phyloP scores from a whole-genome alignment of 164 flowering plant genomes.

The Vitis labrusca region DNA sequence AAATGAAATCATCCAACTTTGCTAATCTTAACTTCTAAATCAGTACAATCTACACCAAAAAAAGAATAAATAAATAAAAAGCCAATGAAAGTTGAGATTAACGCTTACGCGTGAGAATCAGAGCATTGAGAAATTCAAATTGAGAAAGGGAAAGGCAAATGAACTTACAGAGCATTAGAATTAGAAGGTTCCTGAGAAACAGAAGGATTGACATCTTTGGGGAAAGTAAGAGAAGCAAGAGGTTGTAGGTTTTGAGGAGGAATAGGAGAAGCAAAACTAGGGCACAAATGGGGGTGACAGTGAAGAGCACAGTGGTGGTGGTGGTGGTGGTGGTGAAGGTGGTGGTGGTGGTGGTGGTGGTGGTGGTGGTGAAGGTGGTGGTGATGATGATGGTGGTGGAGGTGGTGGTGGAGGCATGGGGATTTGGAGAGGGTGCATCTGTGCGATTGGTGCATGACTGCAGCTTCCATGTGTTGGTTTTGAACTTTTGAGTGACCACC shows the following conservation, averaged over 20 bases:
- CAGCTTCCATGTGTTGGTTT: background rate
- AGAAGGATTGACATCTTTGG: background rate
- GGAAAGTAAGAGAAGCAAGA: background rate
- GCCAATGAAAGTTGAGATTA: too few species aligned
- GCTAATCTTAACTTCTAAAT: background rate
- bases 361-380: constrained; percentile 8
- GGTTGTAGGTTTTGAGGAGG: background rate
- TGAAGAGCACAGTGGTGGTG: constrained; percentile 4
- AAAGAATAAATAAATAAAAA: too few species aligned
- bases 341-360: constrained; percentile 10
- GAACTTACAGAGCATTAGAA: background rate
- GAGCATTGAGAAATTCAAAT: background rate
- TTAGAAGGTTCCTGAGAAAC: background rate
- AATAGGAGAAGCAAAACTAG: constrained; percentile 5
- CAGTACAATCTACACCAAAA: background rate
- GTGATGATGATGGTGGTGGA: constrained; percentile 2
- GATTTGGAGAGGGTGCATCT: background rate
- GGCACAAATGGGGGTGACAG: constrained; percentile 1
- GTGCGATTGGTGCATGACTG: constrained; percentile 2
- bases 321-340: constrained; percentile 1
- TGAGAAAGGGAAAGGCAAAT: background rate
- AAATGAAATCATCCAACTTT: too few species aligned
- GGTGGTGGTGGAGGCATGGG: constrained; percentile 1
- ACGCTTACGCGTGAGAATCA: background rate
- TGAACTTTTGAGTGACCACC: background rate